Percentiles rank a stretch among this genome's conserved stretches.
These are phyloP conservation scores for Scutellaria minor DNA, from an alignment of 257 asterid genomes.

Conservation along the genomic window DNA sequence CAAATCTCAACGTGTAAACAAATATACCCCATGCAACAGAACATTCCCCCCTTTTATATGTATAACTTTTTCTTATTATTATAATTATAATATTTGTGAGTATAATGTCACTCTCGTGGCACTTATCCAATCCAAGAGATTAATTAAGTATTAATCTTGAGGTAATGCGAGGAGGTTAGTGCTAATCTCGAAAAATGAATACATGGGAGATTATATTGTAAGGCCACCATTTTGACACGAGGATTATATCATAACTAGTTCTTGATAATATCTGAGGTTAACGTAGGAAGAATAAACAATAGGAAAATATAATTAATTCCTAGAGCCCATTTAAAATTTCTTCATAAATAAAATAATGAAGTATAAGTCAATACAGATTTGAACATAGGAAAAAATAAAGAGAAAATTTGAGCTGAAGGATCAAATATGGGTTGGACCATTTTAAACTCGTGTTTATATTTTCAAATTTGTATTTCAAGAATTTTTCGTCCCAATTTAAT, in stretches of 20 bases:
- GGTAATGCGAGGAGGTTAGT: slow-evolving; percentile 25
- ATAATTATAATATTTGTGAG: neutral
- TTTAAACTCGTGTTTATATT: too few species aligned
- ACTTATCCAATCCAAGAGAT: slow-evolving; percentile 45
- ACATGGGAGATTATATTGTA: slow-evolving; percentile 23
- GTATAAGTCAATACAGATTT: too few species aligned
- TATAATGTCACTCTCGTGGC: slow-evolving; percentile 48
- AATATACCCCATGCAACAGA: slow-evolving; percentile 29
- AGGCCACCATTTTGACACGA: slow-evolving; percentile 48
- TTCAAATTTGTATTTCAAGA: too few species aligned
- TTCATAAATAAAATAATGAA: too few species aligned
- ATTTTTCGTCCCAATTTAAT: too few species aligned
- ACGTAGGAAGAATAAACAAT: slow-evolving; percentile 12
- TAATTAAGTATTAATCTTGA: slow-evolving; percentile 39
- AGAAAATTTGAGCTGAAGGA: too few species aligned
- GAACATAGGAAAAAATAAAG: too few species aligned
- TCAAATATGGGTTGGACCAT: too few species aligned
- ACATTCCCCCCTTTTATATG: slow-evolving; percentile 33
- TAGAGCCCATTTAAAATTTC: too few species aligned
- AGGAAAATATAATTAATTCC: too few species aligned
- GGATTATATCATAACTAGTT: slow-evolving; percentile 28
- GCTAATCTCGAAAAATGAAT: slow-evolving; percentile 40
- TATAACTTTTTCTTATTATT: neutral
- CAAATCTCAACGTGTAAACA: slow-evolving; percentile 32
- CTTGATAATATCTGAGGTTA: slow-evolving; percentile 6